A percentile compares a stretch with the other conserved stretches of the same genome.
Evolutionary conservation across 495 filamentous ascomycete genomes (phyloP).

Genomic region (Halenospora varia): DNA sequence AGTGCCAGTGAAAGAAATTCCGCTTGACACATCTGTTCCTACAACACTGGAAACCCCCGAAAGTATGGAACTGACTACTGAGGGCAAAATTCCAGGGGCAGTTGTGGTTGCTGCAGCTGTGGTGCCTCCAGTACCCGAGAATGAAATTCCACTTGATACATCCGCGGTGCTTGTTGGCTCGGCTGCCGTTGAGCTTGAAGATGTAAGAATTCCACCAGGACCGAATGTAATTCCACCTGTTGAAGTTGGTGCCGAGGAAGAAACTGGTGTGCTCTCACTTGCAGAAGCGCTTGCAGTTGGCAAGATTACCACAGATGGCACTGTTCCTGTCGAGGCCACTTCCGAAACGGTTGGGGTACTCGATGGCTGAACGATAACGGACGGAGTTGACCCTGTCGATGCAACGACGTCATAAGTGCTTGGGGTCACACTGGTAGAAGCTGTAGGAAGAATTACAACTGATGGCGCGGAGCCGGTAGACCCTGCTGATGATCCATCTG

Average conservation of each 20-base stretch:
- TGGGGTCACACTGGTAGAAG: neutral
- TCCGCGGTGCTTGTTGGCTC: slow-evolving; percentile 4
- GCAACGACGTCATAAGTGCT: slow-evolving; percentile 10
- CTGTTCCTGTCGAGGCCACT: slow-evolving; percentile 2
- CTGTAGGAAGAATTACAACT: neutral
- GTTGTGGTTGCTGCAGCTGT: slow-evolving; percentile 17
- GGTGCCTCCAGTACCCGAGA: slow-evolving; percentile 9
- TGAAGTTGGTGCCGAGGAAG: slow-evolving; percentile 3
- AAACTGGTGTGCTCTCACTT: neutral
- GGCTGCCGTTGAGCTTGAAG: neutral
- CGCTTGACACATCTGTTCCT: too few relatives aligned
- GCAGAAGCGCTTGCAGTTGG: slow-evolving; percentile 14
- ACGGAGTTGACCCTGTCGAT: slow-evolving; percentile 16
- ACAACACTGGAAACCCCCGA: neutral
- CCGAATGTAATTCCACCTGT: slow-evolving; percentile 19
- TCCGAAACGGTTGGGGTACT: neutral
- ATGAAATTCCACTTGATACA: slow-evolving; percentile 5
- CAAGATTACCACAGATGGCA: slow-evolving; percentile 14
- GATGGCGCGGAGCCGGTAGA: neutral
- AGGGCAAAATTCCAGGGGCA: slow-evolving; percentile 13
- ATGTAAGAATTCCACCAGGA: slow-evolving; percentile 21
- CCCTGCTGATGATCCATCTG: neutral
- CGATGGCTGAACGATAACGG: slow-evolving; percentile 16
- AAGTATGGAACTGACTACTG: neutral
- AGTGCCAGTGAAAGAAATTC: neutral